A percentile compares a stretch with the other conserved stretches of the same genome.
phyloP scores from a whole-genome alignment of 2,329 filamentous ascomycete genomes.

The Cladosporium phlei region DNA sequence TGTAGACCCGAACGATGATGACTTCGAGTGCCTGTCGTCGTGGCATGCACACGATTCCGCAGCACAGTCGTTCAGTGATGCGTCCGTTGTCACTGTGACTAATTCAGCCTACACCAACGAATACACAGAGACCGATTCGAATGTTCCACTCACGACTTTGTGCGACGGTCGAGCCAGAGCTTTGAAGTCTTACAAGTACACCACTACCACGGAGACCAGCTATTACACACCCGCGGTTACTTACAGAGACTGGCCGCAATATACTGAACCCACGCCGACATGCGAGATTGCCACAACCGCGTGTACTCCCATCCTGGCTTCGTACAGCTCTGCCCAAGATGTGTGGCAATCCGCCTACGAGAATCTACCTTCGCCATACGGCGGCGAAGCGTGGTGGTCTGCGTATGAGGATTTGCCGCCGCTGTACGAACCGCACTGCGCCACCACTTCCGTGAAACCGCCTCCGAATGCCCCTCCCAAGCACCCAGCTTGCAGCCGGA shows the following conservation, averaged over 20 bases:
- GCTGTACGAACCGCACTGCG: too few relatives aligned
- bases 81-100: background rate
- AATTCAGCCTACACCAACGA: background rate
- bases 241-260: too few relatives aligned
- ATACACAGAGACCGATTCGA: background rate
- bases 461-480: background rate
- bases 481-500: conserved; percentile 1
- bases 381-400: too few relatives aligned
- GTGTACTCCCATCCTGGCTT: conserved; percentile 1
- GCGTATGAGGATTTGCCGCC: too few relatives aligned
- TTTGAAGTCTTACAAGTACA: conserved; percentile 1
- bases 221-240: too few relatives aligned
- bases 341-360: too few relatives aligned
- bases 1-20: conserved; percentile 5
- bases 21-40: conserved; percentile 9
- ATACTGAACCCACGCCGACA: background rate
- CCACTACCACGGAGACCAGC: background rate
- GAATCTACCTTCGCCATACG: too few relatives aligned
- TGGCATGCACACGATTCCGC: conserved; percentile 3
- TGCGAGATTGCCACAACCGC: conserved; percentile 2
- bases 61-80: background rate
- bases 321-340: too few relatives aligned
- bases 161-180: conserved; percentile 6
- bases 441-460: background rate
- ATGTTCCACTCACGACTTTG: conserved; percentile 5